A percentile compares a stretch with the other conserved stretches of the same genome.
phyloP scores from a whole-genome alignment of 371 early-diverging fungal genomes.

The Apophysomyces ossiformis region DNA sequence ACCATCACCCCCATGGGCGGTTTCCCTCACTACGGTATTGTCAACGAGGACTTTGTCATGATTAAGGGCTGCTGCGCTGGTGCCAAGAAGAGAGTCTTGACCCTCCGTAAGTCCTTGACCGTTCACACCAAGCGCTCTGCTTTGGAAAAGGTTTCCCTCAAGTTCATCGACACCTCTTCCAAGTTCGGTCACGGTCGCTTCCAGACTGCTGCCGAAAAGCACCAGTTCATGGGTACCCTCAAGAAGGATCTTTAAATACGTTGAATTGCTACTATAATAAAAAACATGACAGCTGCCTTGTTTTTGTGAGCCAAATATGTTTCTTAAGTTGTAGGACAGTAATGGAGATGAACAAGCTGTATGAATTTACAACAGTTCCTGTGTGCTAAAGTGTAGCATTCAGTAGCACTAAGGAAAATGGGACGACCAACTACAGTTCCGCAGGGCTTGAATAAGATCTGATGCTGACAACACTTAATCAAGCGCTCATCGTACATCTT shows the following conservation, averaged over 20 bases:
- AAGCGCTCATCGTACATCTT: no score
- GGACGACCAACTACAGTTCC: no score
- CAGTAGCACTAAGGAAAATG: no score
- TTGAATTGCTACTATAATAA: constrained; percentile 4
- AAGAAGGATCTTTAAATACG: constrained; percentile 76
- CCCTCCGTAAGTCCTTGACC: constrained; percentile 98
- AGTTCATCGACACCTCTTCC: constrained; percentile 99
- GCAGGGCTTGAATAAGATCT: no score
- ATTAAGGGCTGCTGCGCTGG: constrained; percentile 99
- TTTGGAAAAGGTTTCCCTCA: constrained; percentile 95
- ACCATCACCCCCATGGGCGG: constrained; percentile 99
- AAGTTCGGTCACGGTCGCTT: constrained; percentile 99
- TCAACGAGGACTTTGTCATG: constrained; percentile 98
- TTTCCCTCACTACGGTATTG: constrained; percentile 99
- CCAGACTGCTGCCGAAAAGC: constrained; percentile 99
- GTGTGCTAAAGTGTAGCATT: no score
- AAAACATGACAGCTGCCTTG: constrained; percentile 8
- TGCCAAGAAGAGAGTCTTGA: constrained; percentile 98
- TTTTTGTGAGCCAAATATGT: constrained; percentile 3
- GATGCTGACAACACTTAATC: no score
- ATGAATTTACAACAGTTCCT: no score
- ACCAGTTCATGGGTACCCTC: constrained; percentile 93
- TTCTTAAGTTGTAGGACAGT: no score
- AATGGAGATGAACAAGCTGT: no score
- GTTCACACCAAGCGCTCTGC: constrained; percentile 95